Conservation (phyloP, 2,329 filamentous ascomycete species). For the Periconia macrospinosa region DNA sequence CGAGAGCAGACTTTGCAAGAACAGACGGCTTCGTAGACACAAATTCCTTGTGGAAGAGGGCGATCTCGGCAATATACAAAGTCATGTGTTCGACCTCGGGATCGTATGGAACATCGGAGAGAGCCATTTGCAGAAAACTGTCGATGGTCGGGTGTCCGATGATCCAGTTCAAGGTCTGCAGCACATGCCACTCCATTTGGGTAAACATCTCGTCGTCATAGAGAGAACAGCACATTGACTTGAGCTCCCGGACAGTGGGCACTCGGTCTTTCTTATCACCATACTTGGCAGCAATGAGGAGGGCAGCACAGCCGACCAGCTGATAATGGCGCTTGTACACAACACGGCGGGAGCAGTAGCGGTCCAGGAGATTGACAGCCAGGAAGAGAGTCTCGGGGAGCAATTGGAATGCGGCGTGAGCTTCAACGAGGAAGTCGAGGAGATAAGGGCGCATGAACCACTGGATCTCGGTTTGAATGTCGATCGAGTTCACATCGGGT, state of each 20-base stretch:
- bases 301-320: conserved; percentile 90
- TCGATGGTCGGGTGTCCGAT: conserved; percentile 96
- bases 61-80: conserved; percentile 91
- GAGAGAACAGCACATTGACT: conserved; percentile 98
- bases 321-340: conserved; percentile 99
- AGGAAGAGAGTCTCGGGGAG: conserved; percentile 95
- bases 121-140: conserved; percentile 85
- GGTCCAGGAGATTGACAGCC: conserved; percentile 92
- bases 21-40: conserved; percentile 89
- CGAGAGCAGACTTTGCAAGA: conserved; percentile 84
- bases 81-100: conserved; percentile 93
- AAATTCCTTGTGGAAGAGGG: conserved; percentile 95
- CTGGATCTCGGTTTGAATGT: conserved; percentile 98
- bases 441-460: conserved; percentile 99
- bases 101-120: conserved; percentile 74
- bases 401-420: conserved; percentile 90
- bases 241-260: conserved; percentile 94
- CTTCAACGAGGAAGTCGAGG: conserved; percentile 97
- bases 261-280: conserved; percentile 98
- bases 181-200: conserved; percentile 99
- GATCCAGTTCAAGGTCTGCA: conserved; percentile 95
- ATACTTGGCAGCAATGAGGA: conserved; percentile 97
- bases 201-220: conserved; percentile 99
- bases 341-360: conserved; percentile 96
- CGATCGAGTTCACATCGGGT: conserved; percentile 94